Evolutionary conservation across 306 rosid species (phyloP), one percentile per base, ranked within the genome.

Genomic region (Lotus japonicus): DNA sequence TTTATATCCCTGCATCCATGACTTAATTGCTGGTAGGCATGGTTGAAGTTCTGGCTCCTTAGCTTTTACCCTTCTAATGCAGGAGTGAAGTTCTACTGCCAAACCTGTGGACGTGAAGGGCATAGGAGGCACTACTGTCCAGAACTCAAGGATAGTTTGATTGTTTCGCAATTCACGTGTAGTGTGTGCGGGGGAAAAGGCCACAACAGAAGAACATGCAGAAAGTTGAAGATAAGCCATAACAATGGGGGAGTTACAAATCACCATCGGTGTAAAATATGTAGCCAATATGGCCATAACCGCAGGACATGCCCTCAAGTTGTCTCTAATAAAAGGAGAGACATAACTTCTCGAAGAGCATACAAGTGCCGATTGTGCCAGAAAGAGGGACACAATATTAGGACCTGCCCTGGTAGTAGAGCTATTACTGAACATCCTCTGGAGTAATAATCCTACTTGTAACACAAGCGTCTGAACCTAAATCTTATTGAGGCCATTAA

Each of bases 91-190:
- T 92, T 84, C 77, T 88, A 81, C 88, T 89, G 98, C 74, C 75
- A 68, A 79, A 82, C 86, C 79, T 92, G 98, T 49, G 97, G 98
- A 19, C 86, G 87, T 0, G 97, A 92, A 85, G 98, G 98, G 60
- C 97, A 92, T 70, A 73, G 98, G 69, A 84, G 85, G 77, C 80
- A 84, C 87, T 89, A 92, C 82, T 92, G 95, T 72, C 96, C 97
- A 12, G 92, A 88, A 71, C 87, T 89, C 17, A 83, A 85, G 81
- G 88, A 65, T 15, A 71, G 77, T 43, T 72, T 64, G 67, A 55
- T 52, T 5, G 81, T 59, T 28, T 62, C 81, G 75, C 80, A 77
- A 46, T 84, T 81, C 80, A 67, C 43, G 7, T 92, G 97, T 55
- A 61, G 81, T 5, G 44, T 68, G 13, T 92, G 98, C 19, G 95